A percentile compares a stretch with the other conserved stretches of the same genome.
Evolutionary conservation across 2,329 filamentous ascomycete genomes (phyloP).

Genomic region (Amphichorda felina): DNA sequence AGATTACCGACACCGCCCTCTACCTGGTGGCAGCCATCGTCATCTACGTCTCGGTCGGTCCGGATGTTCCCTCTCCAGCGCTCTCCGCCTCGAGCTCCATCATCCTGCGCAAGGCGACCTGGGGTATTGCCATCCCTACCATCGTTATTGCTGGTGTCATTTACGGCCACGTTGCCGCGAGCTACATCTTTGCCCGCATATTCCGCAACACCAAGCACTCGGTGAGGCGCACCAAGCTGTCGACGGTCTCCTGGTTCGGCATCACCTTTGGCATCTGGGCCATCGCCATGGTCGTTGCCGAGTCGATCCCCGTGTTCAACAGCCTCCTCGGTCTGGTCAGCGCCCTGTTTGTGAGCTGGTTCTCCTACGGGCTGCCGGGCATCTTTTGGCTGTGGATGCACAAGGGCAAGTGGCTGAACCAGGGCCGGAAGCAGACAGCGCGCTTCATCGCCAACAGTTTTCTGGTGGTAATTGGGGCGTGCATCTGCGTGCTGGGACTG

Average conservation of each 20-base stretch:
- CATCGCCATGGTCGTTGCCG: slow-evolving; percentile 54
- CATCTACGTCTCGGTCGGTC: slow-evolving; percentile 18
- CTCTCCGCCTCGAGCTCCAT: slow-evolving; percentile 26
- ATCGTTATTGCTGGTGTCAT: slow-evolving; percentile 57
- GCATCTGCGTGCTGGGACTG: slow-evolving; percentile 24
- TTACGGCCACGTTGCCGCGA: slow-evolving; percentile 53
- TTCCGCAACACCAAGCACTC: slow-evolving; percentile 35
- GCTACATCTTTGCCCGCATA: slow-evolving; percentile 53
- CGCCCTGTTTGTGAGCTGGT: slow-evolving; percentile 56
- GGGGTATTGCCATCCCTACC: slow-evolving; percentile 17
- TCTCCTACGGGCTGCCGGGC: slow-evolving; percentile 40
- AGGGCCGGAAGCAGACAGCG: slow-evolving; percentile 13
- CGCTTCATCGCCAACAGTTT: slow-evolving; percentile 18
- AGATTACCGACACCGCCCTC: slow-evolving; percentile 17
- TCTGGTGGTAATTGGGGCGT: slow-evolving; percentile 18
- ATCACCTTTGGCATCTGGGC: slow-evolving; percentile 45
- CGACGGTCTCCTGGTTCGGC: slow-evolving; percentile 44
- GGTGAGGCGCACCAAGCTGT: slow-evolving; percentile 33
- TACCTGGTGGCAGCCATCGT: slow-evolving; percentile 19
- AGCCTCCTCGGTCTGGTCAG: slow-evolving; percentile 51
- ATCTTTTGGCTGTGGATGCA: slow-evolving; percentile 36
- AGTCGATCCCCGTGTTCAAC: slow-evolving; percentile 59
- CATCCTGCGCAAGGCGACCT: slow-evolving; percentile 18
- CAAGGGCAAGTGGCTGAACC: slow-evolving; percentile 24
- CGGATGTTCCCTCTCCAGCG: slow-evolving; percentile 18